phyloP scores from a whole-genome alignment of 78 protist genomes.

The Dictyostelium discoideum region DNA sequence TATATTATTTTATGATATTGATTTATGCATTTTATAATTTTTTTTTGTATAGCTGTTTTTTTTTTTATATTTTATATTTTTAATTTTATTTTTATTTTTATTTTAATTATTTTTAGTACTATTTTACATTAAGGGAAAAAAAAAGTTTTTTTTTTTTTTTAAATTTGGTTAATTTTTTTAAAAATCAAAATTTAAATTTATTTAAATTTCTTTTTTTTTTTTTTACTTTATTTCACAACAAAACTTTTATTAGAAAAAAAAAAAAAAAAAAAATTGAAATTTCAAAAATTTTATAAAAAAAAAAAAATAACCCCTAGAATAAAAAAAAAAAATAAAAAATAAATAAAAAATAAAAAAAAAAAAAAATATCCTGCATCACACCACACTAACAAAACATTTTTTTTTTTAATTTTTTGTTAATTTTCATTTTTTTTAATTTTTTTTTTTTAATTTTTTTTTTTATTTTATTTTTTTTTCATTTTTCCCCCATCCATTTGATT shows the following conservation, averaged over 20 bases:
- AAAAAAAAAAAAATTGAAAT: not conserved
- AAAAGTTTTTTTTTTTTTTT: too few species aligned
- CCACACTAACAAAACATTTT: too few species aligned
- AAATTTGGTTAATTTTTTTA: not conserved
- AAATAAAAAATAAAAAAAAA: not conserved
- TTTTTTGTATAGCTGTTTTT: not conserved
- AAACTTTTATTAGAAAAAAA: not conserved
- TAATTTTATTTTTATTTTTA: not conserved
- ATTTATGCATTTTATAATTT: not conserved
- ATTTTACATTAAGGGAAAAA: not conserved
- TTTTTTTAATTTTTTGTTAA: not conserved
- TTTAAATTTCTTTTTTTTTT: not conserved
- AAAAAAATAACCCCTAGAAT: too few species aligned
- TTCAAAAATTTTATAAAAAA: not conserved
- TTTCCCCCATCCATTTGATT: not conserved
- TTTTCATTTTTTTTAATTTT: not conserved
- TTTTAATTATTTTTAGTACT: not conserved
- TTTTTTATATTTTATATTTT: not conserved
- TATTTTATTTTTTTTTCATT: not conserved
- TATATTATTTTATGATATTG: slow-evolving; percentile 5
- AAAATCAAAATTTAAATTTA: too few species aligned
- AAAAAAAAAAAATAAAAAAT: not conserved
- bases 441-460: not conserved
- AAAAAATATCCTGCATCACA: too few species aligned
- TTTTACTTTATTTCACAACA: not conserved